Evolutionary conservation across 106 monocot genomes (phyloP).

Genomic region (Ottelia alismoides): DNA sequence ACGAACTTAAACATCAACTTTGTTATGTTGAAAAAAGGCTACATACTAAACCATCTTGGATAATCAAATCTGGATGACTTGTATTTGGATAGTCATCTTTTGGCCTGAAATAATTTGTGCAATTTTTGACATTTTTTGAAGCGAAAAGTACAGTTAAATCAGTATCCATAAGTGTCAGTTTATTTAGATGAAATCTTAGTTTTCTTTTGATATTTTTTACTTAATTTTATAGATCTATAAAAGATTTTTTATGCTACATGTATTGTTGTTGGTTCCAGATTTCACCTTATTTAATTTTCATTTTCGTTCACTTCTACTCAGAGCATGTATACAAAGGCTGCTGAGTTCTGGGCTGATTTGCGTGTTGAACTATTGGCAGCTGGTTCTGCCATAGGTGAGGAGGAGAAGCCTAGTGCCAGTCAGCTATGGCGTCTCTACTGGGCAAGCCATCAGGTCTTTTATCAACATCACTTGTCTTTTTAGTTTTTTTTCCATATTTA

Average conservation of each 20-base stretch:
- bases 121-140: no score
- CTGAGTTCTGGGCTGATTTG: slow-evolving; percentile 97
- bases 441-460: slow-evolving; percentile 88
- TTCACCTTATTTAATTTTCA: neutral
- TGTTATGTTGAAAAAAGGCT: neutral
- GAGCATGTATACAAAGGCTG: slow-evolving; percentile 87
- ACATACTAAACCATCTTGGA: neutral
- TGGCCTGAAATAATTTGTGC: no score
- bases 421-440: slow-evolving; percentile 94
- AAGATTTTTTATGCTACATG: neutral
- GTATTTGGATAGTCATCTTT: no score
- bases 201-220: neutral
- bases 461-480: neutral
- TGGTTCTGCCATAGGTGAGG: slow-evolving; percentile 55
- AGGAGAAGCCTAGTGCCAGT: slow-evolving; percentile 62
- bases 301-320: slow-evolving; percentile 6
- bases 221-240: neutral
- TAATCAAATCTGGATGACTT: no score
- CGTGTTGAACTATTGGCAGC: slow-evolving; percentile 81
- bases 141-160: no score
- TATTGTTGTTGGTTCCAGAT: neutral
- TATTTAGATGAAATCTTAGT: no score
- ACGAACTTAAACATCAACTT: no score
- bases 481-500: neutral
- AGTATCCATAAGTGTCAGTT: no score